Conservation (phyloP, 2,329 filamentous ascomycete species). For the Pseudohalonectria lignicola region DNA sequence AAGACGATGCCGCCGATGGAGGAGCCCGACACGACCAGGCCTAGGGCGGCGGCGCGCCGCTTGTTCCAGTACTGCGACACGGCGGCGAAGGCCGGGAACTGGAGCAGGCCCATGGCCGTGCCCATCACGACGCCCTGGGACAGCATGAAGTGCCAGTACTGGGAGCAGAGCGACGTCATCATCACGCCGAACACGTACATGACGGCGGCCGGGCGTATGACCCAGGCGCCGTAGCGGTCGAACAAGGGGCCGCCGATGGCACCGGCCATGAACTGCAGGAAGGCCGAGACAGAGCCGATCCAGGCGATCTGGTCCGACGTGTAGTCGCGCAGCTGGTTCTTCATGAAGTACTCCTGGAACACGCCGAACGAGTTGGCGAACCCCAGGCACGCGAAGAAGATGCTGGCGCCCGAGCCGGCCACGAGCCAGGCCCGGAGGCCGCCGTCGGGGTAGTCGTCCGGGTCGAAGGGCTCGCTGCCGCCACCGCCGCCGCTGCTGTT, state of each 20-base stretch:
- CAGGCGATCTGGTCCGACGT: constrained; percentile 19
- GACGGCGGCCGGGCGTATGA: constrained; percentile 8
- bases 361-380: constrained; percentile 25
- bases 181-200: constrained; percentile 15
- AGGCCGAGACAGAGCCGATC: constrained; percentile 21
- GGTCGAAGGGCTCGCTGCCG: neutral
- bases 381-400: constrained; percentile 21
- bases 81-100: constrained; percentile 23
- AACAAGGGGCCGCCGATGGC: constrained; percentile 20
- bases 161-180: constrained; percentile 22
- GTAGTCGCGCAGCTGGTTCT: constrained; percentile 14
- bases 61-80: constrained; percentile 25
- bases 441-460: constrained; percentile 8
- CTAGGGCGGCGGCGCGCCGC: constrained; percentile 25
- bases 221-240: constrained; percentile 24
- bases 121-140: constrained; percentile 25
- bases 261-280: constrained; percentile 17
- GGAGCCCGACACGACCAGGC: constrained; percentile 23
- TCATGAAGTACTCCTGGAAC: constrained; percentile 21
- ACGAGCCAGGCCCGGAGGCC: constrained; percentile 18
- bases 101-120: constrained; percentile 19
- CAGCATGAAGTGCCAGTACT: constrained; percentile 29
- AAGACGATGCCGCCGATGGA: constrained; percentile 34
- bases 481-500: neutral
- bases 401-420: constrained; percentile 9